Base-by-base conservation (phyloP, 768 basidiomycete genomes). In the Porpolomopsis calyptriformis region DNA sequence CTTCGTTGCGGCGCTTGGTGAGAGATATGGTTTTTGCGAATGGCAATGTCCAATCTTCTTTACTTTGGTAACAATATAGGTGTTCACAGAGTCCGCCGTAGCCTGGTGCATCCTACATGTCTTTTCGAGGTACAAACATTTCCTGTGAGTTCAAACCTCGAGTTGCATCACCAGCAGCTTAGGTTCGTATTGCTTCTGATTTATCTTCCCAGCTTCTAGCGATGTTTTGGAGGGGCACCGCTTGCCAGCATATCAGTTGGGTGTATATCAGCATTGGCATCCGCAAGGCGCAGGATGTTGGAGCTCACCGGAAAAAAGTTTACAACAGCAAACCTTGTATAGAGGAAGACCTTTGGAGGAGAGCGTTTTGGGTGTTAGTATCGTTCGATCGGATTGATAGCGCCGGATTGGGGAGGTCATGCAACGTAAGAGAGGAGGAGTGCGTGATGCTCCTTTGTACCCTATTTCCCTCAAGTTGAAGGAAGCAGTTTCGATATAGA, bases 401-500 rank as follows among this genome's bases (percentile, higher is more conserved):
- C 39, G 70, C 70, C 27, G 59, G 60, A 22, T 58, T 80, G 31
- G 83, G 83, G 12, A 65, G 82, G 22, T 64, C 77, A 11, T 76
- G 73, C 48, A 68, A 70, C 27, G 58, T 76, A 27, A 71, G 71
- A 22, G 78, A 83, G 56, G 82, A 83, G 65, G 82, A 85, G 82
- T 85, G 49, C 63, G 74, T 57, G 10, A 24, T 16, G 1, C 31
- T 39, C 38, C 27, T 43, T 48, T 43, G 44, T 10, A 16, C 24
- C 18, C 14, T 24, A 23, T 20, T 34, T 16, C 12, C 58, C 51
- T 43, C 33, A 47, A 43, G 48, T 37, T 38, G 34, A n/a, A 25
- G 33, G 31, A 50, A n/a, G 12, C 52, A 91, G 88, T 59, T 88
- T 87, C 57, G 90, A 93, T 57, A 66, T 83, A 22, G 88, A 88